A percentile compares a stretch with the other conserved stretches of the same genome.
phyloP scores from a whole-genome alignment of 1,284 basidiomycete genomes.

The Ceratobasidium papillatum region DNA sequence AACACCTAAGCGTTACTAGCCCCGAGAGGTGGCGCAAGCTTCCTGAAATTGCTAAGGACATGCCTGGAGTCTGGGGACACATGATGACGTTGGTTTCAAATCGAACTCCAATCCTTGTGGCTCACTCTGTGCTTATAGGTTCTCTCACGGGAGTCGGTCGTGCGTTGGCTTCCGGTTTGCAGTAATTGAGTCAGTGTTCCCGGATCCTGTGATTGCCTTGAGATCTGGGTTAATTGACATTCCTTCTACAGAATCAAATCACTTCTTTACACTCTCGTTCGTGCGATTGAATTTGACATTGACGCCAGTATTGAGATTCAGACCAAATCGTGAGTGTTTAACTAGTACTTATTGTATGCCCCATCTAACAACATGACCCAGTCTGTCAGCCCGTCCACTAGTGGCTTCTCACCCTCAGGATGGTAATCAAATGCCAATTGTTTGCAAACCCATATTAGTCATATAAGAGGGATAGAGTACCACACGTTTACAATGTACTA shows the following conservation, averaged over 20 bases:
- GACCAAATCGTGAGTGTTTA: conserved; percentile 18
- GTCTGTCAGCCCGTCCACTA: conserved; percentile 33
- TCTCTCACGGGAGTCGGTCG: conserved; percentile 28
- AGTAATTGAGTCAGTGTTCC: conserved; percentile 36
- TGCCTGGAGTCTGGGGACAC: conserved; percentile 69
- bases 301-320: conserved; percentile 36
- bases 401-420: conserved; percentile 32
- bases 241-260: conserved; percentile 48
- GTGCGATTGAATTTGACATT: conserved; percentile 47
- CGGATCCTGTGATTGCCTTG: no score
- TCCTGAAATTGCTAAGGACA: conserved; percentile 56
- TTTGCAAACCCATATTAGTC: conserved; percentile 12
- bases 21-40: conserved; percentile 67
- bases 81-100: conserved; percentile 54
- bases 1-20: conserved; percentile 41
- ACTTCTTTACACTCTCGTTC: conserved; percentile 46
- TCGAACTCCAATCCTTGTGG: conserved; percentile 39
- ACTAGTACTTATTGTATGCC: background rate
- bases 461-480: background rate
- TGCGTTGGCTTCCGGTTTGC: conserved; percentile 43
- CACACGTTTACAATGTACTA: no score
- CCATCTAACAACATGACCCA: background rate
- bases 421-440: conserved; percentile 42
- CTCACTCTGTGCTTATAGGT: background rate
- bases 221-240: no score